Conservation (phyloP, 192 early-diverging fungal species). For the Backusella liffmaniae region DNA sequence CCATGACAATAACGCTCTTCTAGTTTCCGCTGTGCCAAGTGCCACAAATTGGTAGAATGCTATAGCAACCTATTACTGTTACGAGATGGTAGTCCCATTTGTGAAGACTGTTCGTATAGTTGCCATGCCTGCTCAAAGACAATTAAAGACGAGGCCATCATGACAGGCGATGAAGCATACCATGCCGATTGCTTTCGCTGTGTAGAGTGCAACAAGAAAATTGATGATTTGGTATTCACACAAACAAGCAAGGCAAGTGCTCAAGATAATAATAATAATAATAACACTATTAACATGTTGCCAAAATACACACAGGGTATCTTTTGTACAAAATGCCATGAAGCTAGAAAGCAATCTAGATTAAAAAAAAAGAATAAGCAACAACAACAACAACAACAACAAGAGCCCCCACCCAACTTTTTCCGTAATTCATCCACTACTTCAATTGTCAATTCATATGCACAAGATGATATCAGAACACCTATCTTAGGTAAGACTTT, state of each 20-base stretch:
- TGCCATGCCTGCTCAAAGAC: constrained; percentile 73
- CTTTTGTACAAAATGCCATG: constrained; percentile 75
- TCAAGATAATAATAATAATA: background rate
- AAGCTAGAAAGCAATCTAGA: constrained; percentile 63
- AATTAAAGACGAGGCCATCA: constrained; percentile 82
- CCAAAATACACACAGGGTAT: constrained; percentile 51
- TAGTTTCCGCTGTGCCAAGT: constrained; percentile 81
- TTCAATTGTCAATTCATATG: constrained; percentile 32
- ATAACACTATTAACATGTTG: too few relatives aligned
- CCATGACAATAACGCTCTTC: background rate
- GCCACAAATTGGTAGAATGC: constrained; percentile 71
- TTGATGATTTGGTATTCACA: constrained; percentile 78
- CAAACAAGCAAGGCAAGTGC: constrained; percentile 67
- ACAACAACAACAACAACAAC: background rate
- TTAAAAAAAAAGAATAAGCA: constrained; percentile 52
- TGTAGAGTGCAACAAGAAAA: constrained; percentile 69
- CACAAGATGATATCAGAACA: constrained; percentile 2
- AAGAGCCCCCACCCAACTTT: background rate
- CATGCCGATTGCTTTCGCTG: constrained; percentile 83
- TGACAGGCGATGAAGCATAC: constrained; percentile 81
- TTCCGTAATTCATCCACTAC: constrained; percentile 23
- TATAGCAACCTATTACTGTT: constrained; percentile 76
- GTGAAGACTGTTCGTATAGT: constrained; percentile 80
- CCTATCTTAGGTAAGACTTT: constrained; percentile 10
- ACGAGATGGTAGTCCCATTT: constrained; percentile 81